Evolutionary conservation across 306 rosid genomes (phyloP), one percentile per base, ranked within the genome.

Genomic region (Trifolium pratense): DNA sequence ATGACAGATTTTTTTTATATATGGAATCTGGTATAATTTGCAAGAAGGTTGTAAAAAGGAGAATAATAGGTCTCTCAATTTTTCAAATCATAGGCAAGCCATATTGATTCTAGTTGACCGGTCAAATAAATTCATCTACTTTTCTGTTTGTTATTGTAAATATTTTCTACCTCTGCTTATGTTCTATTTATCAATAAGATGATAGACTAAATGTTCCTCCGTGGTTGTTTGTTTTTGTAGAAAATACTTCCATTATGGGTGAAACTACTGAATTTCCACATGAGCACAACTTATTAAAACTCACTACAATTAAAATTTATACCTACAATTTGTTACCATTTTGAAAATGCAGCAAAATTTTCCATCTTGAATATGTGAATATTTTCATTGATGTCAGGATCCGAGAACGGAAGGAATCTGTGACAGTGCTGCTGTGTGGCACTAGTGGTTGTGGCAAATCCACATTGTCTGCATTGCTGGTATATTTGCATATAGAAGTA

Each of bases 391-490:
- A 21, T 51, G 66, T 85, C 87, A 93, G 97, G 83, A 84, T 93
- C 62, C 88, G 98, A 53, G 98, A 93, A 83, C 76, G 91, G 86
- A 93, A 93, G 89, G 98, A 89, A 80, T 93, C 98, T 66, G 87
- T 91, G 68, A 93, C 97, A 32, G 91, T 93, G 76, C 84, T 93
- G 74, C 72, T 93, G 83, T 93, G 98, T 78, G 98, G 98, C 80
- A 91, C 98, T 49, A 93, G 98, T 75, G 98, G 98, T 87, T 93
- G 98, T 58, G 98, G 98, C 84, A 93, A 93, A 80, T 93, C 98
- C 66, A 93, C 98, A 61, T 82, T 93, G 86, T 93, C 98, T 69
- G 92, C 98, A 43, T 80, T 93, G 85, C 97, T 93, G 98, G 98
- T 93, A 91, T 80, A 61, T 76, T 36, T 74, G 61, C 78, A 52